Evolutionary conservation across 2,329 filamentous ascomycete genomes (phyloP), one percentile per base, ranked within the genome.

Genomic region (Aureobasidium pullulans): DNA sequence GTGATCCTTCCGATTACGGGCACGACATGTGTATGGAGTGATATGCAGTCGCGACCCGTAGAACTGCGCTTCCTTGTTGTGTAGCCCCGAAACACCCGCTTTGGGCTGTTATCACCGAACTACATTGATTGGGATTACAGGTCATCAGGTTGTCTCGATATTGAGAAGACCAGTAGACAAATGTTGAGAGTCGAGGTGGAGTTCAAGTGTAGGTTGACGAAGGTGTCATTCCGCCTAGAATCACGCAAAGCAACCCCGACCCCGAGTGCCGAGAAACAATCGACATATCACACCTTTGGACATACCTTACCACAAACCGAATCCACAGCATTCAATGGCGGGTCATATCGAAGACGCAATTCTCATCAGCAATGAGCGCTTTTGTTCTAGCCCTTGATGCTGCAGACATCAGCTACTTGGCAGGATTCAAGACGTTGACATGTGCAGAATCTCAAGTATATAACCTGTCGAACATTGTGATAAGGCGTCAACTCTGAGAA

Each of bases 281-380:
- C 49, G 47, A 50, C 32, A 50, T 39, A 50, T 50, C 47, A 50
- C 47, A 50, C 47, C 47, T 50, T 50, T 48, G 13, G 29, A 16
- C 15, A 48, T 34, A 19, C n/a, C 5, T 28, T 50, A 19, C 1
- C 47, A 37, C 19, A 16, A 39, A 10, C 10, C 2, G 19, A 34
- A 23, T 13, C 3, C 47, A 36, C 19, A 4, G 9, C 8, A 19
- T 16, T 16, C 13, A 23, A 39, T 50, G 19, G 19, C 6, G 29
- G 29, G 49, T 11, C n/a, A 42, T 29, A 31, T 52, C 23, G 15
- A 52, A 52, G 49, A 40, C 49, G 49, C 49, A 52, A 52, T 52
- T 40, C 16, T 40, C 10, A 19, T 36, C 16, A 10, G 31, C 28
- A 6, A 52, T 52, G 49, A 52, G 34, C 31, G 49, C 34, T 52